A percentile compares a stretch with the other conserved stretches of the same genome.
These are phyloP conservation scores for Calonectria hongkongensis DNA, from an alignment of 2,329 filamentous ascomycete genomes.

Conservation along the genomic window DNA sequence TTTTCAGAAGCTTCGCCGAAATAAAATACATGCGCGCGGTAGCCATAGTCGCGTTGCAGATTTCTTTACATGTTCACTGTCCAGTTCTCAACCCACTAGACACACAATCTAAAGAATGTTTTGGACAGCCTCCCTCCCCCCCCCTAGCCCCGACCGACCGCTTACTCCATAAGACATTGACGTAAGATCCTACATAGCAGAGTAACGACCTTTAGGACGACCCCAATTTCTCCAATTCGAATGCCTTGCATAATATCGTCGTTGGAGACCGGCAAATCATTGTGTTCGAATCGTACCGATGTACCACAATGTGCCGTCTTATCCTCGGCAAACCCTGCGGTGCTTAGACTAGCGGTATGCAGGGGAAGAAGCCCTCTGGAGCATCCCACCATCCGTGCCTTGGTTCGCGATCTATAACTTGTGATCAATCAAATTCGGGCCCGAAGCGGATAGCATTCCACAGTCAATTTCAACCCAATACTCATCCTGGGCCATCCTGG, in stretches of 20 bases:
- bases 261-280: neutral
- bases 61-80: neutral
- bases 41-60: neutral
- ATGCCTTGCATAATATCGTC: neutral
- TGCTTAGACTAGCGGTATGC: neutral
- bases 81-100: neutral
- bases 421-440: neutral
- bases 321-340: constrained; percentile 8
- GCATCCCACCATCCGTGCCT: too few species aligned
- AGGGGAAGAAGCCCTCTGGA: neutral
- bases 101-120: neutral
- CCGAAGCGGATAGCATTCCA: neutral
- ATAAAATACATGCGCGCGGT: neutral
- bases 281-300: constrained; percentile 9
- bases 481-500: neutral
- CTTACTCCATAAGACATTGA: neutral
- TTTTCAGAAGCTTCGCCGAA: too few species aligned
- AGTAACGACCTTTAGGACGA: neutral
- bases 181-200: neutral
- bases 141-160: too few species aligned
- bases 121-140: neutral
- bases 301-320: constrained; percentile 1
- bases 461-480: neutral
- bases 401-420: neutral
- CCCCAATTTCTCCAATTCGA: constrained; percentile 22